Evolutionary conservation across 2,329 filamentous ascomycete species (phyloP), one percentile per base, ranked within the genome.

Genomic region (Juglanconis oblonga): DNA sequence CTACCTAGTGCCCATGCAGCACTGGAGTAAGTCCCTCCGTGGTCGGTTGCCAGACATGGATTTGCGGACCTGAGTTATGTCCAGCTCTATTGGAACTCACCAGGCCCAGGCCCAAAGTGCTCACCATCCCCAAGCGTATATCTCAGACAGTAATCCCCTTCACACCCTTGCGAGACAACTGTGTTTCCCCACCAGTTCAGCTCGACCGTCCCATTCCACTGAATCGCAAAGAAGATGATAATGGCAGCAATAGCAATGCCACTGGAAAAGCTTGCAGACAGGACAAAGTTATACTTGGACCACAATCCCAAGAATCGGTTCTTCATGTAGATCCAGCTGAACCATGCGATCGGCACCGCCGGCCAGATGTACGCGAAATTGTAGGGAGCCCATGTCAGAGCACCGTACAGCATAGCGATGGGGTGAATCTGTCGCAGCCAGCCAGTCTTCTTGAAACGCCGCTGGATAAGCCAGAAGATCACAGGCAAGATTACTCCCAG

Each of bases 241-340:
- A 83, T 77, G 56, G 73, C 80, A 0, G 80, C 71, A 52, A 84
- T 76, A 56, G 81, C 80, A 44, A 83, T 77, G 33, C 77, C 80
- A 31, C 76, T 77, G 17, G 75, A 79, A 68, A 81, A 79, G 13
- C 79, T 76, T n/a, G 81, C 79, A 5, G 81, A 81, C 31, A 82
- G 73, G 45, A 83, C 79, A 66, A 81, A 83, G 66, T 82, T 82
- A 70, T 83, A 83, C 75, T 79, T 81, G 59, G 77, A 75, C 79
- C 81, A 83, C 63, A 81, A 76, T 3, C 68, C 74, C 29, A 80
- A 72, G 64, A 76, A 77, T 8, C 78, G 72, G 29, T 68, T 67
- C 64, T 76, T 77, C 60, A 80, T 66, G 65, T 76, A 82, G 38
- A 81, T 70, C 78, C 79, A 82, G 4, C 77, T 79, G 17, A 78